phyloP scores from a whole-genome alignment of 2,329 filamentous ascomycete species.

The Trichoderma atroviride region DNA sequence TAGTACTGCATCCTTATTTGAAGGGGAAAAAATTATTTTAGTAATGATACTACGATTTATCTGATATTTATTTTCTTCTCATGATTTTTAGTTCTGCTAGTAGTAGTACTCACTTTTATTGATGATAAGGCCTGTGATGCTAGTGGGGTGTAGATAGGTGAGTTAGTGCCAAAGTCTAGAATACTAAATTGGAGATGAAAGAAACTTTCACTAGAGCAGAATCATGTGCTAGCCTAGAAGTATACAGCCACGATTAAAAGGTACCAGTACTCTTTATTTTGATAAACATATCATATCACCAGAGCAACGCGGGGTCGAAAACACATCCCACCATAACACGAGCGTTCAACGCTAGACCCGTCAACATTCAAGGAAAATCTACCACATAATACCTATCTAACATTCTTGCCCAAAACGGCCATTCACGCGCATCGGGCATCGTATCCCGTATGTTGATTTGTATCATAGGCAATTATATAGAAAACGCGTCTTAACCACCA shows the following conservation, averaged over 20 bases:
- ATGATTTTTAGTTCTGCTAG: too few relatives aligned
- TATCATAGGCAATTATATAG: background rate
- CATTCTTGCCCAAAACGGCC: background rate
- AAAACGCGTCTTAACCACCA: background rate
- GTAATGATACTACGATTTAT: background rate
- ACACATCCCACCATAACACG: slow-evolving; percentile 13
- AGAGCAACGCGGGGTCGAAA: slow-evolving; percentile 23
- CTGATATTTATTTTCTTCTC: too few relatives aligned
- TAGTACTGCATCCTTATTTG: background rate
- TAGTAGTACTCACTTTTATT: background rate
- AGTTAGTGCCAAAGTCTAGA: slow-evolving; percentile 6
- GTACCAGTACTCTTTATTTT: background rate
- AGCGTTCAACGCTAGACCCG: background rate
- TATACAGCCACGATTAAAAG: background rate
- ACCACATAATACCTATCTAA: background rate
- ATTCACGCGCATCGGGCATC: background rate
- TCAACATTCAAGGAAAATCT: slow-evolving; percentile 3
- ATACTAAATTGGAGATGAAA: background rate
- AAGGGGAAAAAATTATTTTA: too few relatives aligned
- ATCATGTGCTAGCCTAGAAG: background rate
- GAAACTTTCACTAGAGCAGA: background rate
- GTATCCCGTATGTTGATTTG: background rate
- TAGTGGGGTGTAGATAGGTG: background rate
- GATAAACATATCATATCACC: slow-evolving; percentile 15
- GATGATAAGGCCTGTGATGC: background rate